A percentile compares a stretch with the other conserved stretches of the same genome.
Evolutionary conservation across 2,329 filamentous ascomycete species (phyloP).

Genomic region (Atkinsonella hypoxylon): DNA sequence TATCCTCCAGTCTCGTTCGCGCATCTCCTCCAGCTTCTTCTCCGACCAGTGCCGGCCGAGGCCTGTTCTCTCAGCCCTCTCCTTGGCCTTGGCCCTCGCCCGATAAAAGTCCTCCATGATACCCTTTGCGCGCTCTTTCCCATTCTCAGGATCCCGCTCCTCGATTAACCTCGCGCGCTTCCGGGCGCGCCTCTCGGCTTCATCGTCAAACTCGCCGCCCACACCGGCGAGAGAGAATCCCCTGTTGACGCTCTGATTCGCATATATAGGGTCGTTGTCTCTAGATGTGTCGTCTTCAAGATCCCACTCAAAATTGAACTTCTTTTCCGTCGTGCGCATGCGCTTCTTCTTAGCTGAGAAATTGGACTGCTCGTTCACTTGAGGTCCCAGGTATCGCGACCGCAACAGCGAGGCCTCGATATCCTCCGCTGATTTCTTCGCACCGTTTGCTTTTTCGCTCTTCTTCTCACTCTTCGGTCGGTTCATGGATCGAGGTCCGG

Average conservation of each 20-base stretch:
- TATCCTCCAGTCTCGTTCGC: constrained; percentile 95
- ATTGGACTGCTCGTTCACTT: constrained; percentile 67
- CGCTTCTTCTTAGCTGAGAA: constrained; percentile 96
- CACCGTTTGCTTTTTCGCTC: constrained; percentile 22
- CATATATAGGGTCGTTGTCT: constrained; percentile 65
- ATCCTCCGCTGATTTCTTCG: constrained; percentile 39
- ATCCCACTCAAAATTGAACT: constrained; percentile 99
- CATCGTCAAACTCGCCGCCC: constrained; percentile 39
- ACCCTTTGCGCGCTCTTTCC: constrained; percentile 61
- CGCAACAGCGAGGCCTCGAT: constrained; percentile 65
- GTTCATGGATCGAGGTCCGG: constrained; percentile 57
- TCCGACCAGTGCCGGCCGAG: constrained; percentile 93
- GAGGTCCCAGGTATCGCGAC: constrained; percentile 82
- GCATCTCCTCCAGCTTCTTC: constrained; percentile 87
- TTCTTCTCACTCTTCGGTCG: constrained; percentile 29
- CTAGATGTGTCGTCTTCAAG: constrained; percentile 71
- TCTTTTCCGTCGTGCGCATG: constrained; percentile 82
- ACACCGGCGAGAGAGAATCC: constrained; percentile 33
- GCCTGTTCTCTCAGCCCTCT: constrained; percentile 60
- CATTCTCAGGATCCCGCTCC: constrained; percentile 63
- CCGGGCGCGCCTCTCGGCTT: constrained; percentile 40
- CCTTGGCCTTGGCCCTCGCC: constrained; percentile 47
- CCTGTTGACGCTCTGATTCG: constrained; percentile 18
- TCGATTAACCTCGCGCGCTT: constrained; percentile 59
- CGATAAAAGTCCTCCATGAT: constrained; percentile 74